Evolutionary conservation across 495 filamentous ascomycete genomes (phyloP).

Genomic region (Trichoderma virens): DNA sequence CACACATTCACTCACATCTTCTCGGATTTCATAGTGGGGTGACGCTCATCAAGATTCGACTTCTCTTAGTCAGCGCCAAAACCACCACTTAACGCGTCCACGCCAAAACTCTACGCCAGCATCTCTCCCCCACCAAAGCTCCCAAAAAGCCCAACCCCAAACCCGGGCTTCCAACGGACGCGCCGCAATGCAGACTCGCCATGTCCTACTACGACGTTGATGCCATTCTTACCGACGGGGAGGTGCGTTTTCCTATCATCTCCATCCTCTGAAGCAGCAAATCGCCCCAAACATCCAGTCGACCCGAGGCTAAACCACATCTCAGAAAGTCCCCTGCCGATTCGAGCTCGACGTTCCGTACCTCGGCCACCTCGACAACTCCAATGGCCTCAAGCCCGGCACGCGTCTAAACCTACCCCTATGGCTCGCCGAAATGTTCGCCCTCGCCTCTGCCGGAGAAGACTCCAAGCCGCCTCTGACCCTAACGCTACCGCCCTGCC

Average conservation of each 20-base stretch:
- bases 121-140: background rate
- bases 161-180: background rate
- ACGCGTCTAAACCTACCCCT: constrained; percentile 77
- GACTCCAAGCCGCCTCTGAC: constrained; percentile 54
- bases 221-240: constrained; percentile 85
- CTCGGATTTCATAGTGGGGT: background rate
- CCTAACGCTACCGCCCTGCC: constrained; percentile 70
- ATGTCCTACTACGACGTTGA: constrained; percentile 94
- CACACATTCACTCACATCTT: background rate
- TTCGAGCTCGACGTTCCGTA: constrained; percentile 83
- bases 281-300: too few species aligned
- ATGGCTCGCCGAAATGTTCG: constrained; percentile 96
- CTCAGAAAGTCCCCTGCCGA: constrained; percentile 87
- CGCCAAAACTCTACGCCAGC: background rate
- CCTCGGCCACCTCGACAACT: constrained; percentile 82
- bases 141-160: background rate
- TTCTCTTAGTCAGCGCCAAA: background rate
- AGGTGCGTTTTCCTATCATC: constrained; percentile 41
- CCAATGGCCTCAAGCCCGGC: constrained; percentile 62
- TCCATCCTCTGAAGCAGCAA: background rate
- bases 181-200: constrained; percentile 25
- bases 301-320: too few species aligned
- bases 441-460: constrained; percentile 43
- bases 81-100: constrained; percentile 3
- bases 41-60: background rate